phyloP scores from a whole-genome alignment of 2,329 filamentous ascomycete genomes.

The Alternaria ventricosa region DNA sequence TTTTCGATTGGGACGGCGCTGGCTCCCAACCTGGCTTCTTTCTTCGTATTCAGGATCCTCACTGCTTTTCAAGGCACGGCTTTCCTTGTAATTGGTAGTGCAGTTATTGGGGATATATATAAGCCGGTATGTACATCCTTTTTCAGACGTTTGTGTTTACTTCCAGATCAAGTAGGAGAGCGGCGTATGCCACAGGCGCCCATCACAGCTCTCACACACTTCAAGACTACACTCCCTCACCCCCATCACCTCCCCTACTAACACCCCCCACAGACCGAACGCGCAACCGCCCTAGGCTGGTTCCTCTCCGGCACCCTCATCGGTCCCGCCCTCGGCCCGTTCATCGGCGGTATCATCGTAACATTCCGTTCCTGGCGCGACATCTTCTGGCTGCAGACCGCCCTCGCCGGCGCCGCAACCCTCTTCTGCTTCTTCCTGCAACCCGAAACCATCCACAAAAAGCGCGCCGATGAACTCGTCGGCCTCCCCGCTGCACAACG shows the following conservation, averaged over 20 bases:
- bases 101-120: constrained; percentile 68
- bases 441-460: constrained; percentile 74
- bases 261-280: constrained; percentile 65
- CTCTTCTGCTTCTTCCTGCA: constrained; percentile 70
- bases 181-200: neutral
- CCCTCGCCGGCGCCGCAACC: constrained; percentile 66
- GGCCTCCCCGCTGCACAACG: constrained; percentile 61
- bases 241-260: constrained; percentile 3
- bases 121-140: constrained; percentile 40
- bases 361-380: constrained; percentile 75
- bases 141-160: neutral
- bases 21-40: constrained; percentile 72
- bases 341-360: constrained; percentile 77
- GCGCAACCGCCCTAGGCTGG: constrained; percentile 76
- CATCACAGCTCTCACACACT: constrained; percentile 11
- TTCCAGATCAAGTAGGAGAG: neutral
- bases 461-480: constrained; percentile 66
- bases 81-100: constrained; percentile 74
- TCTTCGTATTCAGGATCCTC: constrained; percentile 76
- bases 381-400: constrained; percentile 80
- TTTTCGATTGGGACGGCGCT: constrained; percentile 77
- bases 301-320: constrained; percentile 74
- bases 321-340: constrained; percentile 66
- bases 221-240: neutral
- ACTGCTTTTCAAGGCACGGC: constrained; percentile 78